phyloP scores from a whole-genome alignment of 495 filamentous ascomycete species.

The Neurospora africana region DNA sequence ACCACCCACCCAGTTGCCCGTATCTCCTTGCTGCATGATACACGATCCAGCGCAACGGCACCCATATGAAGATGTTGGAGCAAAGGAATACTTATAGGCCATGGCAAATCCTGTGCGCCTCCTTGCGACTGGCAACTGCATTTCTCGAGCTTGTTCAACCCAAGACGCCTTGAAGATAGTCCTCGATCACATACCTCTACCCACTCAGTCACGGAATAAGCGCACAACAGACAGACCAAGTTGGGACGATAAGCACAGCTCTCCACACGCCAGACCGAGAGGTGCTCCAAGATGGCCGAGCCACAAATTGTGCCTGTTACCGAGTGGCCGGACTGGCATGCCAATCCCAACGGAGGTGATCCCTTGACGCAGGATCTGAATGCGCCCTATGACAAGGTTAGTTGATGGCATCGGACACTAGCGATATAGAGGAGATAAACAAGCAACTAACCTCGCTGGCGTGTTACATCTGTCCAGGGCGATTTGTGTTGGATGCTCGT shows the following conservation, averaged over 20 bases:
- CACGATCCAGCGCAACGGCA: neutral
- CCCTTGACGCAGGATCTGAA: conserved; percentile 9
- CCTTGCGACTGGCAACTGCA: neutral
- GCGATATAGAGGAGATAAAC: neutral
- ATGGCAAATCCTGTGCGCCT: neutral
- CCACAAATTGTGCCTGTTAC: conserved; percentile 9
- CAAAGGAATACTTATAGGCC: neutral
- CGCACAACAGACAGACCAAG: neutral
- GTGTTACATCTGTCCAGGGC: neutral
- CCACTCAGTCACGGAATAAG: neutral
- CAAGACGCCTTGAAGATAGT: neutral
- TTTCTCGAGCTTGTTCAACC: neutral
- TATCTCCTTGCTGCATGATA: neutral
- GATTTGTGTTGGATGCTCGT: conserved; percentile 12
- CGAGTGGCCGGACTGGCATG: conserved; percentile 11
- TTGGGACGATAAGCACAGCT: neutral
- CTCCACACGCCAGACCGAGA: neutral
- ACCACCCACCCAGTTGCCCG: neutral
- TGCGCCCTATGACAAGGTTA: conserved; percentile 10
- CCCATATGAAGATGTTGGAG: neutral
- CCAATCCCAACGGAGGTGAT: conserved; percentile 11
- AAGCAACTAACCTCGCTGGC: neutral
- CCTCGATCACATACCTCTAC: neutral
- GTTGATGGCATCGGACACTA: neutral
- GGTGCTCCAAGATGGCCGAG: neutral